Evolutionary conservation across 164 flowering plant species (phyloP), one percentile per base, ranked within the genome.

Genomic region (Cinnamomum chago): DNA sequence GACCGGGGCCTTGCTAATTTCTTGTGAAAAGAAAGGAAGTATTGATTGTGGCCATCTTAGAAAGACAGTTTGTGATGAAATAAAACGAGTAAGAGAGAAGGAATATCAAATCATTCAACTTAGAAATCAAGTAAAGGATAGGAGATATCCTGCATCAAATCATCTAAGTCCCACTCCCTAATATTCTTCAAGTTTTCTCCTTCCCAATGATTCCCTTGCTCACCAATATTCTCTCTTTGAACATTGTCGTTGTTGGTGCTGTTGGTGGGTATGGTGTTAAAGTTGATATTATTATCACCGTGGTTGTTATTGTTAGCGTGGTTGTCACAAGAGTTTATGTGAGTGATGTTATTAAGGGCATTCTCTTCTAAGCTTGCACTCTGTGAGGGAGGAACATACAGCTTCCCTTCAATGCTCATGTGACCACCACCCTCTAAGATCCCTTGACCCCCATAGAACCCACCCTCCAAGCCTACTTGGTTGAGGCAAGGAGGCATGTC

Each of bases 101-200:
- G 25, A 64, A 64, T 24, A 28, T 30, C 30, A 55, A 75, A 68
- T 69, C 67, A 72, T 76, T 76, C 79, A 74, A 83, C 80, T 81
- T 86, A 90, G 80, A 88, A 89, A 83, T 90, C 92, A 84, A 84
- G 88, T 68, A 82, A 85, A 77, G 93, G 89, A 65, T 86, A 84
- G 28, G 90, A 81, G 68, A 81, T 85, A 83, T 90, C 96, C 78
- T 81, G 89, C 90, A 93, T 86, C 84, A 91, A 74, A n/a, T 88
- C 93, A 77, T 89, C 96, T 76, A 93, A 88, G 76, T 88, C 89
- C 98, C 94, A 93, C 70, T 90, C 96, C 47, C 89, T 90, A 74
- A 84, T n/a, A n/a, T n/a, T 73, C 80, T 83, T 87, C 64, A 86
- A 69, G 70, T 88, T 87, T 74, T 87, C 93, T 81, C 82, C 90